phyloP scores from a whole-genome alignment of 768 basidiomycete genomes.

The Trametes cingulata region DNA sequence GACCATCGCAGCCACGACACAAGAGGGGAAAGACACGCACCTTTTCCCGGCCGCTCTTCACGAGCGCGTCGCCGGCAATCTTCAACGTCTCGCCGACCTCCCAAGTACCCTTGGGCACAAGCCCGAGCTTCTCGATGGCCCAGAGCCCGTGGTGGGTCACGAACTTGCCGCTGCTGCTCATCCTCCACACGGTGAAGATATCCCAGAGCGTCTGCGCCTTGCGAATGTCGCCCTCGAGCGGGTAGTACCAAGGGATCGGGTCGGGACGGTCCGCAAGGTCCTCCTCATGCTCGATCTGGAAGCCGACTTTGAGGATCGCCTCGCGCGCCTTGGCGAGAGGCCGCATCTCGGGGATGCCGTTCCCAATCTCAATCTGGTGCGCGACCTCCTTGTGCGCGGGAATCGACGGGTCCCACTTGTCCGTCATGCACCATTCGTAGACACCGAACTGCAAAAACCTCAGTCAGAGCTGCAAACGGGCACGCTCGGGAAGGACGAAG shows the following conservation, averaged over 20 bases:
- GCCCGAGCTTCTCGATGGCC: constrained; percentile 70
- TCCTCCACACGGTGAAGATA: constrained; percentile 84
- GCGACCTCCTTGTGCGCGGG: constrained; percentile 89
- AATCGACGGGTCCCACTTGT: constrained; percentile 83
- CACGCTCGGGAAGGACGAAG: background rate
- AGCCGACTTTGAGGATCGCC: constrained; percentile 82
- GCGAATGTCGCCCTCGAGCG: constrained; percentile 87
- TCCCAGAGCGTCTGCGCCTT: constrained; percentile 97
- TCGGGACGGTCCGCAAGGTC: constrained; percentile 89
- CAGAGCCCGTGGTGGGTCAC: constrained; percentile 82
- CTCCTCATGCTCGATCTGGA: constrained; percentile 87
- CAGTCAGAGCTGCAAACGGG: background rate
- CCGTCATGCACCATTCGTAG: constrained; percentile 99
- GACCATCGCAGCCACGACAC: background rate
- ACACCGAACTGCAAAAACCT: constrained; percentile 74
- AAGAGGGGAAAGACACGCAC: constrained; percentile 46
- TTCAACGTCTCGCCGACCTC: constrained; percentile 89
- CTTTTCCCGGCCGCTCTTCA: constrained; percentile 85
- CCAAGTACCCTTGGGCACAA: constrained; percentile 91
- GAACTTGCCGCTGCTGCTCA: constrained; percentile 82
- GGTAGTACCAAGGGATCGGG: constrained; percentile 90
- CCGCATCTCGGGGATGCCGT: constrained; percentile 98
- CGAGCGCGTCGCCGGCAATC: constrained; percentile 75
- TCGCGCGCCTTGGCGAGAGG: constrained; percentile 65
- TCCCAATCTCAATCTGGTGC: constrained; percentile 90